Base-by-base conservation (phyloP, 2,329 filamentous ascomycete genomes). In the Golovinomyces cichoracearum region DNA sequence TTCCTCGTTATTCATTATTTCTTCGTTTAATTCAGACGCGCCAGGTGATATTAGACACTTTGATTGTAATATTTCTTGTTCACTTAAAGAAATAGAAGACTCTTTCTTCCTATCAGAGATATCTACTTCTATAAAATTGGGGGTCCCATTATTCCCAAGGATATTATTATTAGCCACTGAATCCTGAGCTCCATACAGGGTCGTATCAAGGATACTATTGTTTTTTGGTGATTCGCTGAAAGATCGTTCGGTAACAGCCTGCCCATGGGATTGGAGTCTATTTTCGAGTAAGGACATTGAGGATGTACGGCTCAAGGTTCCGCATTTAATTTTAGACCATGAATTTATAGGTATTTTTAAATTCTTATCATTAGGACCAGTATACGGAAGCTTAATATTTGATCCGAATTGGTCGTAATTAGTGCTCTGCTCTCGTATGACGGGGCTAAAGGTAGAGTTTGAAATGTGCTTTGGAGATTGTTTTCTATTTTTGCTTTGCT, bases 1-100 rank as follows among this genome's bases (percentile, higher is more conserved):
- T 6, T 60, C 56, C 27, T 58, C 58, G n/a, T 58, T 57, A 45
- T 65, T n/a, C n/a, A n/a, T n/a, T n/a, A n/a, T n/a, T n/a, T n/a
- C n/a, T n/a, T n/a, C n/a, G n/a, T n/a, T n/a, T n/a, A n/a, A n/a
- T n/a, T n/a, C n/a, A n/a, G n/a, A n/a, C n/a, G n/a, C n/a, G n/a
- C n/a, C n/a, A n/a, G n/a, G n/a, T n/a, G n/a, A n/a, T n/a, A n/a
- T n/a, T n/a, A n/a, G n/a, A n/a, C n/a, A n/a, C n/a, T n/a, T n/a
- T n/a, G n/a, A n/a, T n/a, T n/a, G n/a, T n/a, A n/a, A n/a, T n/a
- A n/a, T n/a, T n/a, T n/a, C n/a, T n/a, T n/a, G n/a, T n/a, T n/a
- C n/a, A n/a, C n/a, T n/a, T n/a, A n/a, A n/a, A n/a, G n/a, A n/a
- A n/a, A n/a, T n/a, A n/a, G n/a, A n/a, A n/a, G n/a, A n/a, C n/a